Conservation (phyloP, 169 alveolate species). For the Cryptosporidium xiaoi region DNA sequence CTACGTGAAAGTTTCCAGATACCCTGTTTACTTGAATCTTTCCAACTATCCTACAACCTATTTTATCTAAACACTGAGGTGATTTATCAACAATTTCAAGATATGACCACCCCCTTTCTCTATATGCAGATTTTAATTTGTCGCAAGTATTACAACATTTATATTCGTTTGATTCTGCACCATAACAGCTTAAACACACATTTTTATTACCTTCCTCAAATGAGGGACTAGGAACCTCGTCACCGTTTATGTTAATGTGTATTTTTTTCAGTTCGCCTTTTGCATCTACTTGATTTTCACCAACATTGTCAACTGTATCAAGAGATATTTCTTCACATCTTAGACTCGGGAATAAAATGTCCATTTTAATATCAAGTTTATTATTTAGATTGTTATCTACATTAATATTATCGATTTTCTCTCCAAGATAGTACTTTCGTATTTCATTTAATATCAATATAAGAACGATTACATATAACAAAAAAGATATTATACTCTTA, state of each 20-base stretch:
- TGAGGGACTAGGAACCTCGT: not conserved
- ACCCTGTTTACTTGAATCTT: constrained; percentile 68
- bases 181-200: constrained; percentile 67
- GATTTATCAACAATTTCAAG: constrained; percentile 67
- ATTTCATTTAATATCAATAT: constrained; percentile 31
- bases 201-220: not conserved
- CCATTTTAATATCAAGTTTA: constrained; percentile 49
- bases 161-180: constrained; percentile 53
- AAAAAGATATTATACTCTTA: constrained; percentile 45
- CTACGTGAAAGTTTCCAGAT: constrained; percentile 75
- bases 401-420: constrained; percentile 46
- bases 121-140: constrained; percentile 47
- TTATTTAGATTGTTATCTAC: constrained; percentile 49
- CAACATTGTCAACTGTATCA: constrained; percentile 72
- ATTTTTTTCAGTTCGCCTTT: constrained; percentile 24
- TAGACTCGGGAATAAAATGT: constrained; percentile 61
- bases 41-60: constrained; percentile 70
- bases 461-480: constrained; percentile 16
- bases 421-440: constrained; percentile 35
- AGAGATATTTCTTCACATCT: constrained; percentile 70
- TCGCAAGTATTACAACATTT: constrained; percentile 67
- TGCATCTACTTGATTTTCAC: constrained; percentile 69
- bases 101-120: constrained; percentile 68
- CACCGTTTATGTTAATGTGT: constrained; percentile 45
- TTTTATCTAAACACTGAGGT: constrained; percentile 68